phyloP scores from a whole-genome alignment of 2,329 filamentous ascomycete genomes.

The Beauveria sp. region DNA sequence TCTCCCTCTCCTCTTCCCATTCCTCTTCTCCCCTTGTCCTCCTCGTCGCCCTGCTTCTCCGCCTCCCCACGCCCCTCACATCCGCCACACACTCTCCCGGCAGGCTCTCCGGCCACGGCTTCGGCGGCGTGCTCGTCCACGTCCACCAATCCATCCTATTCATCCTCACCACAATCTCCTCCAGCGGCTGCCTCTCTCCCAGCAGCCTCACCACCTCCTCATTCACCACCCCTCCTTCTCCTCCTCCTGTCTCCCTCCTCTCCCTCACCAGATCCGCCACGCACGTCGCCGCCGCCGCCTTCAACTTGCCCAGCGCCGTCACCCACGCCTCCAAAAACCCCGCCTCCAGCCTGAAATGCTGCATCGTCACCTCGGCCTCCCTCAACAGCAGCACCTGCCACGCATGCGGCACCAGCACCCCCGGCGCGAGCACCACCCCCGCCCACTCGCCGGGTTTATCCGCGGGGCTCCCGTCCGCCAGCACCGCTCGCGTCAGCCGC shows the following conservation, averaged over 20 bases:
- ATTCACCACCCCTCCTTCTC: neutral
- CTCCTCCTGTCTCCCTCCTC: neutral
- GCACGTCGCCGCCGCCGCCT: conserved; percentile 4
- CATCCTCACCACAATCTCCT: conserved; percentile 6
- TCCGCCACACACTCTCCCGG: conserved; percentile 4
- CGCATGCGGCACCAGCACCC: conserved; percentile 9
- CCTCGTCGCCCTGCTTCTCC: neutral
- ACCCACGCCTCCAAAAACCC: conserved; percentile 6
- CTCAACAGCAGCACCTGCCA: conserved; percentile 9
- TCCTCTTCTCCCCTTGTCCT: neutral
- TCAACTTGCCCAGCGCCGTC: conserved; percentile 1
- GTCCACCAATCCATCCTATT: conserved; percentile 8
- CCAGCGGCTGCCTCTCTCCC: neutral
- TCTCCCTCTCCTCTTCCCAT: neutral
- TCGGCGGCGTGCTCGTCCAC: conserved; percentile 5
- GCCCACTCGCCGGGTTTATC: conserved; percentile 9
- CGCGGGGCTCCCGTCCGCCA: conserved; percentile 2
- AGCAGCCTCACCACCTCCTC: neutral
- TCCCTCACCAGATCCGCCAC: neutral
- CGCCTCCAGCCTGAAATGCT: conserved; percentile 4
- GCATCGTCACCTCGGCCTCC: conserved; percentile 2
- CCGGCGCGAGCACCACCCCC: conserved; percentile 1
- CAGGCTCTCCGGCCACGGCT: neutral
- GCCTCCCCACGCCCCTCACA: neutral
- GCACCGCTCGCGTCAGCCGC: neutral